These are phyloP conservation scores for Ulota crispa DNA, from an alignment of 225 moss, liverwort and hornwort genomes.

Conservation along the genomic window DNA sequence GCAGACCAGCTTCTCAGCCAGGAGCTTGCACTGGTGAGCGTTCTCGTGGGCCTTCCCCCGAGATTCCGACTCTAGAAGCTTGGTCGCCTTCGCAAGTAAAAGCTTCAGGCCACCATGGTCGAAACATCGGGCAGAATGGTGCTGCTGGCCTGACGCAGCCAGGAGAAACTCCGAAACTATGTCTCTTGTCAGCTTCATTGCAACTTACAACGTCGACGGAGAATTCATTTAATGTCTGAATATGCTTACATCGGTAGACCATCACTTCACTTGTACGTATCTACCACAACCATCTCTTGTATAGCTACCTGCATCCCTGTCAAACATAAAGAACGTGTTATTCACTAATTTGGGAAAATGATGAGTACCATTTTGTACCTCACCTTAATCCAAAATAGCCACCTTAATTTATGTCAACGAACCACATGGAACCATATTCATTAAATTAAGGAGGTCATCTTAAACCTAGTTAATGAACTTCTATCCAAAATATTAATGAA, in stretches of 20 bases:
- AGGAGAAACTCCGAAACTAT: slow-evolving; percentile 15
- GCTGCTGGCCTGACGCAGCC: slow-evolving; percentile 23
- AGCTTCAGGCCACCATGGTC: neutral
- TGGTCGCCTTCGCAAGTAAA: neutral
- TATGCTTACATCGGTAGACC: too few species aligned
- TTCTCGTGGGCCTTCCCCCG: slow-evolving; percentile 12
- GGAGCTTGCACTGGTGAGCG: slow-evolving; percentile 16
- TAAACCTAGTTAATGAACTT: too few species aligned
- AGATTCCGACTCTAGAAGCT: slow-evolving; percentile 9
- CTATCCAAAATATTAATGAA: too few species aligned
- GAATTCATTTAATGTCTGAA: neutral
- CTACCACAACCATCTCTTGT: neutral
- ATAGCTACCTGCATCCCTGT: slow-evolving; percentile 19
- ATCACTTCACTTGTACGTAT: too few species aligned
- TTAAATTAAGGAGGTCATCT: too few species aligned
- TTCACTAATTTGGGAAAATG: too few species aligned
- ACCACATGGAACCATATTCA: too few species aligned
- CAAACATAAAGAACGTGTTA: too few species aligned
- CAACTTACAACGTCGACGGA: neutral
- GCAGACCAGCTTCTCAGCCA: slow-evolving; percentile 16
- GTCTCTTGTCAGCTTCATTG: slow-evolving; percentile 20
- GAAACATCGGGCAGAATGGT: neutral
- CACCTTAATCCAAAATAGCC: too few species aligned
- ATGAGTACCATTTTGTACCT: too few species aligned
- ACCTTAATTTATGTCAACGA: too few species aligned